phyloP scores from a whole-genome alignment of 2,329 filamentous ascomycete genomes.

The Phyllosticta citriasiana region DNA sequence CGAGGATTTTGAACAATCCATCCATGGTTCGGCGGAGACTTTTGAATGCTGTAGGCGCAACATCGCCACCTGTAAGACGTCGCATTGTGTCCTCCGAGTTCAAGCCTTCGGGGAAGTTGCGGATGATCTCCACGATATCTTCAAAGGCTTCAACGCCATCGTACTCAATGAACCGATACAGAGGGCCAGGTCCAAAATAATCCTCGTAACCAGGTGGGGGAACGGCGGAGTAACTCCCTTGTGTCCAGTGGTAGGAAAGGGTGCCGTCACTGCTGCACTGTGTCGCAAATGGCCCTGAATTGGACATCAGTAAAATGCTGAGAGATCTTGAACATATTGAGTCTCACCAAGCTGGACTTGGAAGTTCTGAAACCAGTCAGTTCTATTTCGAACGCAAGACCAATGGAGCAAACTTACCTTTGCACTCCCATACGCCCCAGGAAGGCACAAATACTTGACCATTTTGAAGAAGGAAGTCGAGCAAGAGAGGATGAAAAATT shows the following conservation, averaged over 20 bases:
- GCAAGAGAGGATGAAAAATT: background rate
- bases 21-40: conserved; percentile 19
- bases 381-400: background rate
- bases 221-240: conserved; percentile 40
- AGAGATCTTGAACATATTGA: conserved; percentile 20
- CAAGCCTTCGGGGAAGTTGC: conserved; percentile 44
- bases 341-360: conserved; percentile 40
- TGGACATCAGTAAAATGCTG: background rate
- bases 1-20: conserved; percentile 34
- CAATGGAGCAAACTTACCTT: conserved; percentile 30
- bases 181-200: conserved; percentile 47
- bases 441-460: conserved; percentile 48
- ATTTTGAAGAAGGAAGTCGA: background rate
- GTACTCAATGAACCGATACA: conserved; percentile 47
- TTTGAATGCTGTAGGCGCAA: conserved; percentile 19
- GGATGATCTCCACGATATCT: conserved; percentile 42
- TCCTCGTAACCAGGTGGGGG: conserved; percentile 47
- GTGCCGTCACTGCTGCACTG: conserved; percentile 38
- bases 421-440: conserved; percentile 49
- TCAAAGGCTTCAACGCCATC: conserved; percentile 24
- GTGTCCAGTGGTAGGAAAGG: conserved; percentile 34
- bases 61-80: conserved; percentile 35
- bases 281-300: conserved; percentile 35
- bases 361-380: conserved; percentile 39
- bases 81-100: conserved; percentile 48